These are phyloP conservation scores for Colletotrichum viniferum DNA, from an alignment of 2,329 filamentous ascomycete genomes.

Conservation along the genomic window DNA sequence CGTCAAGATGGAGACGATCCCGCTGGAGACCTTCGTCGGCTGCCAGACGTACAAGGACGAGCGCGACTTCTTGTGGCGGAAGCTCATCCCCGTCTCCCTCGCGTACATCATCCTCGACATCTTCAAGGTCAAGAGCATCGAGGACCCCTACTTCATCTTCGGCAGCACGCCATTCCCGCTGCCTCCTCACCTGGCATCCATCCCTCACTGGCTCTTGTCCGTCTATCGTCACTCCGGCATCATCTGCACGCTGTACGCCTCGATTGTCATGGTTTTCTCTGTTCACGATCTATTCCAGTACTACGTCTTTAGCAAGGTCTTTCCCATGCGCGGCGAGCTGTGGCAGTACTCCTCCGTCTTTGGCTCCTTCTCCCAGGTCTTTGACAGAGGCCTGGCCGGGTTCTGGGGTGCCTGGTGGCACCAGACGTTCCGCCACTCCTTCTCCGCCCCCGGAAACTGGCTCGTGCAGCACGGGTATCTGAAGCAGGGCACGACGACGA, in stretches of 20 bases:
- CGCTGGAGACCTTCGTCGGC: slow-evolving; percentile 48
- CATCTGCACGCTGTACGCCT: slow-evolving; percentile 60
- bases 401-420: slow-evolving; percentile 93
- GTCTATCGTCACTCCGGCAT: slow-evolving; percentile 62
- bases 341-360: slow-evolving; percentile 61
- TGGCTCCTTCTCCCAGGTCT: slow-evolving; percentile 58
- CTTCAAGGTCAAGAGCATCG: slow-evolving; percentile 70
- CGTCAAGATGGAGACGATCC: slow-evolving; percentile 46
- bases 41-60: slow-evolving; percentile 47
- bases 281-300: slow-evolving; percentile 63
- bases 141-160: slow-evolving; percentile 78
- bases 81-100: slow-evolving; percentile 50
- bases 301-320: slow-evolving; percentile 50
- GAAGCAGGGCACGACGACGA: slow-evolving; percentile 31
- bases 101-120: slow-evolving; percentile 74
- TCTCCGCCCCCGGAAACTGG: slow-evolving; percentile 62
- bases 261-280: slow-evolving; percentile 65
- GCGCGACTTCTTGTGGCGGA: slow-evolving; percentile 47
- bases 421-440: slow-evolving; percentile 81
- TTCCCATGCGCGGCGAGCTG: slow-evolving; percentile 54
- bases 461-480: slow-evolving; percentile 47
- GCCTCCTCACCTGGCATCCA: slow-evolving; percentile 45
- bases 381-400: slow-evolving; percentile 75
- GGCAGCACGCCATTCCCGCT: slow-evolving; percentile 44
- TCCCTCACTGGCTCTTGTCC: slow-evolving; percentile 51